Percentiles rank a stretch among this genome's conserved stretches.
Conservation (phyloP, 148 eudicot genomes). For the Polygonum maritimum region DNA sequence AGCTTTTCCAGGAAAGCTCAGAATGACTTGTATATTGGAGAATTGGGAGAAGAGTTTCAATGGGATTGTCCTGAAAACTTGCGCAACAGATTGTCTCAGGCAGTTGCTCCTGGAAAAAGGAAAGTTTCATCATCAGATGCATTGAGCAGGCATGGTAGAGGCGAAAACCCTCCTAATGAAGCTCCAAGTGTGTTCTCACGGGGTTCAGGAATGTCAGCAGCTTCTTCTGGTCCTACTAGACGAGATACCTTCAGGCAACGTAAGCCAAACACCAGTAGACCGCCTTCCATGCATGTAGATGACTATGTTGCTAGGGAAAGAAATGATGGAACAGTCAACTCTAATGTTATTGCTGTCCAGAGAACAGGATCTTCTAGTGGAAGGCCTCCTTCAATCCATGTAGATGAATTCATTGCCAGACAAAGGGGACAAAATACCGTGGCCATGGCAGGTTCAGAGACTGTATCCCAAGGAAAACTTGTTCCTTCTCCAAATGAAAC, state of each 20-base stretch:
- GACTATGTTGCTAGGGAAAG: slow-evolving; percentile 97
- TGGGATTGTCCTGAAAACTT: slow-evolving; percentile 98
- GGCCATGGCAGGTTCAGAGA: slow-evolving; percentile 40
- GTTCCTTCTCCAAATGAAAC: slow-evolving; percentile 32
- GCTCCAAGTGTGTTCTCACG: slow-evolving; percentile 34
- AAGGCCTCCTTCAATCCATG: slow-evolving; percentile 95
- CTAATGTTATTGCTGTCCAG: slow-evolving; percentile 88
- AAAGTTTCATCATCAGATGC: slow-evolving; percentile 60
- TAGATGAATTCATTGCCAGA: slow-evolving; percentile 95
- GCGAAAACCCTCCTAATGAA: slow-evolving; percentile 49
- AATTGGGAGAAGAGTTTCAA: slow-evolving; percentile 45
- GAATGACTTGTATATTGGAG: slow-evolving; percentile 37
- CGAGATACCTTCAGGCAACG: slow-evolving; percentile 82
- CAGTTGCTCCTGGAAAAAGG: slow-evolving; percentile 51
- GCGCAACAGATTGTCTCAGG: slow-evolving; percentile 65
- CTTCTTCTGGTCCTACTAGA: slow-evolving; percentile 58
- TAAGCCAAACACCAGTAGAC: slow-evolving; percentile 94
- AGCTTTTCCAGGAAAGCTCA: slow-evolving; percentile 50
- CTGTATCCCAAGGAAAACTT: slow-evolving; percentile 34
- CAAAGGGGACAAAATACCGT: slow-evolving; percentile 77
- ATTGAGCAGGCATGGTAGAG: slow-evolving; percentile 62
- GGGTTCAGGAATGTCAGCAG: slow-evolving; percentile 41
- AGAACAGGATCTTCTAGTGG: slow-evolving; percentile 79
- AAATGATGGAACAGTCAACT: slow-evolving; percentile 60
- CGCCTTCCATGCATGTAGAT: slow-evolving; percentile 99